Percentiles rank a stretch among this genome's conserved stretches.
Conservation (phyloP, 352 stramenopile genomes). For the Globisporangium nagaii region DNA sequence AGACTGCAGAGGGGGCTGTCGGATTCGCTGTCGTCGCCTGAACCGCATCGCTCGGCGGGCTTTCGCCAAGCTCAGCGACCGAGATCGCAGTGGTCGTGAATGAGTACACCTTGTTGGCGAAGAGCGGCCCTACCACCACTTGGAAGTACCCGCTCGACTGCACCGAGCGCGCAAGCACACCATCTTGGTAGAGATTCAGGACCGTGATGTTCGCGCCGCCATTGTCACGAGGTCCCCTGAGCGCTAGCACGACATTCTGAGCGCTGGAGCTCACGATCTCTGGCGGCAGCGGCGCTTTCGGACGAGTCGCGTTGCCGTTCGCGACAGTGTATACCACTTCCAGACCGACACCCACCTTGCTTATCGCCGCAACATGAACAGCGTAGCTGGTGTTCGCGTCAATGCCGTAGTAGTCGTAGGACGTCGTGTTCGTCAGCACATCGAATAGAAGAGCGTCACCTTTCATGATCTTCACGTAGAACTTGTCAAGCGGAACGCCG, state of each 20-base stretch:
- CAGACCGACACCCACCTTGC: conserved; percentile 19
- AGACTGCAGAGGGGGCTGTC: conserved; percentile 30
- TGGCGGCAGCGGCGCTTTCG: conserved; percentile 20
- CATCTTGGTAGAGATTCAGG: conserved; percentile 42
- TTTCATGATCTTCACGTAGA: conserved; percentile 10
- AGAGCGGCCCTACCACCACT: conserved; percentile 18
- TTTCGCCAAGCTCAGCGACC: conserved; percentile 19
- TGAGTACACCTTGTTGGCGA: conserved; percentile 22
- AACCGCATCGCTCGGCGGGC: conserved; percentile 20
- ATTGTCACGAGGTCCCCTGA: conserved; percentile 32
- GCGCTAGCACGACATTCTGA: conserved; percentile 27
- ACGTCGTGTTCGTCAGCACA: not conserved
- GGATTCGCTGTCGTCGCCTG: conserved; percentile 22
- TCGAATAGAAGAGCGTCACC: conserved; percentile 1
- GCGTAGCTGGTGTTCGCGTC: conserved; percentile 23
- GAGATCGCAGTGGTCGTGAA: conserved; percentile 31
- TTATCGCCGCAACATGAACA: conserved; percentile 20
- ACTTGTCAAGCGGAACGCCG: conserved; percentile 21
- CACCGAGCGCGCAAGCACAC: conserved; percentile 15
- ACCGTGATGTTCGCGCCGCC: conserved; percentile 29
- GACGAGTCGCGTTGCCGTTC: conserved; percentile 21
- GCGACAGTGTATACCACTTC: conserved; percentile 2
- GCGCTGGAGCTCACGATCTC: conserved; percentile 12
- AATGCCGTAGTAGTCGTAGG: conserved; percentile 18
- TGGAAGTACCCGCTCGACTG: conserved; percentile 14